phyloP scores from a whole-genome alignment of 2,329 filamentous ascomycete genomes.

The Zymoseptoria pseudotritici region DNA sequence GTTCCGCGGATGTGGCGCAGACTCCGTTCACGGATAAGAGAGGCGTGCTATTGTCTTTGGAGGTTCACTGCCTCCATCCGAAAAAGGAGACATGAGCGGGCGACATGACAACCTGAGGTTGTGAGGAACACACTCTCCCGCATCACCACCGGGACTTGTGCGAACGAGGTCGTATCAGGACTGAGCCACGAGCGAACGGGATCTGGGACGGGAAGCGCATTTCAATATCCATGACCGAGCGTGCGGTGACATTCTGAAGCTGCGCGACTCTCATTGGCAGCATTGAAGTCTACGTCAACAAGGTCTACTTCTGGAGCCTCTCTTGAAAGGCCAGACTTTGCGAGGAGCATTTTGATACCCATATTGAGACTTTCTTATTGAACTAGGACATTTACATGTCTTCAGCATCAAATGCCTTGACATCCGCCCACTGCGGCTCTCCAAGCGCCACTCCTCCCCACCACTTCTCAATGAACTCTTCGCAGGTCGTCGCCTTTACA shows the following conservation, averaged over 20 bases:
- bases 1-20: conserved; percentile 23
- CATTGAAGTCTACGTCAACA: neutral
- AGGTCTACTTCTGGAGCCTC: neutral
- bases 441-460: conserved; percentile 23
- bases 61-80: conserved; percentile 17
- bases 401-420: conserved; percentile 9
- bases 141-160: neutral
- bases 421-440: conserved; percentile 18
- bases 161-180: neutral
- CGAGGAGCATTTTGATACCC: neutral
- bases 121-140: neutral
- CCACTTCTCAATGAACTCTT: conserved; percentile 26
- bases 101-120: neutral
- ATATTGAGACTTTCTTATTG: neutral
- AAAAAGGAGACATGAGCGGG: conserved; percentile 7
- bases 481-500: conserved; percentile 19
- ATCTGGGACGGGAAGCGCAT: no score
- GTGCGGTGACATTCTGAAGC: no score
- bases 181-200: neutral
- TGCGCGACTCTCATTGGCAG: neutral
- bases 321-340: neutral
- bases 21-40: conserved; percentile 23
- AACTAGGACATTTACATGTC: conserved; percentile 3
- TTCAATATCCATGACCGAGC: no score
- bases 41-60: conserved; percentile 15